Percentiles rank a stretch among this genome's conserved stretches.
Evolutionary conservation across 306 rosid species (phyloP).

Genomic region (Ormosia emarginata): DNA sequence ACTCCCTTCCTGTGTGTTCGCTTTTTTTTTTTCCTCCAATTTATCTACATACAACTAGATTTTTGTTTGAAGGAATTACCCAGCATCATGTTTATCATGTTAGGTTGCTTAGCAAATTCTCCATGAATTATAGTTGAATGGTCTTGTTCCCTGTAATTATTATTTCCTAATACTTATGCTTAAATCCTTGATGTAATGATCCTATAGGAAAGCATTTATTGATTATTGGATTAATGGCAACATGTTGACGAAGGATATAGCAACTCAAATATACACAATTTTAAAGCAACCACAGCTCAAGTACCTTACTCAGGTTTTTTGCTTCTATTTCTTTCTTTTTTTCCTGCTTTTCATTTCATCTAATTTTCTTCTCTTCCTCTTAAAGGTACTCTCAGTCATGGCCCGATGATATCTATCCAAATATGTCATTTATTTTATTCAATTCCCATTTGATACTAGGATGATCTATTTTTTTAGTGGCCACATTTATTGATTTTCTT

Average conservation of each 20-base stretch:
- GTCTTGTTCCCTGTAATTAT: constrained; percentile 20
- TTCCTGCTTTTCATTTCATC: constrained; percentile 20
- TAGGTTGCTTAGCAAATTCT: neutral
- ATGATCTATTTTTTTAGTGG: neutral
- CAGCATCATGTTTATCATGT: neutral
- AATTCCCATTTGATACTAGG: neutral
- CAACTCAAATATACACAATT: constrained; percentile 78
- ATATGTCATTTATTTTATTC: constrained; percentile 22
- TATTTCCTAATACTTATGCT: neutral
- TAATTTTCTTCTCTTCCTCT: constrained; percentile 4
- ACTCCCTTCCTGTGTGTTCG: neutral
- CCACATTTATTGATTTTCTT: constrained; percentile 1
- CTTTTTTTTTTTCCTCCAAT: neutral
- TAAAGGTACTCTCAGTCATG: neutral
- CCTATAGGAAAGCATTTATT: constrained; percentile 68
- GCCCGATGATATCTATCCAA: constrained; percentile 13
- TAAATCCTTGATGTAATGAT: constrained; percentile 16
- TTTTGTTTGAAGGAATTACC: neutral
- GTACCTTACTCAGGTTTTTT: constrained; percentile 77
- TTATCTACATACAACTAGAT: neutral
- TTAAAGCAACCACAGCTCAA: constrained; percentile 85
- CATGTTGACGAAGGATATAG: constrained; percentile 79
- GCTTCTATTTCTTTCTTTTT: constrained; percentile 5
- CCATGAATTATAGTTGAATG: neutral
- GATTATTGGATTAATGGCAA: constrained; percentile 90